phyloP scores from a whole-genome alignment of 176 grass and related monocot species.

The Lolium perenne region DNA sequence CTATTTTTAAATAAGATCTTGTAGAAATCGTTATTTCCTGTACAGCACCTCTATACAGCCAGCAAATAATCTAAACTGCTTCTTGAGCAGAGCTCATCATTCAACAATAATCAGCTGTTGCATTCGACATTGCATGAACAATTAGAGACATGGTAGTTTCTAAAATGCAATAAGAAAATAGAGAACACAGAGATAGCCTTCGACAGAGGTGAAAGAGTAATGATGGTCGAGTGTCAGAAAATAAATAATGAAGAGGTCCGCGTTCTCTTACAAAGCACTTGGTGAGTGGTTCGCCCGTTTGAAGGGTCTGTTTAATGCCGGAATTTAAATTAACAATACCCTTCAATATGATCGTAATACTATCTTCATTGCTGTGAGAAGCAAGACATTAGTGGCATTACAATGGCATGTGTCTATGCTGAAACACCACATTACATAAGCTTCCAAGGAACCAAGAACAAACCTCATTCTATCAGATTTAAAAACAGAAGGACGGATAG shows the following conservation, averaged over 20 bases:
- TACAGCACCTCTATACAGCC: not conserved
- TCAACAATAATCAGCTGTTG: not conserved
- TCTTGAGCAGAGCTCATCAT: not conserved
- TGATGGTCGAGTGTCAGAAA: not conserved
- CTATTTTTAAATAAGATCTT: not conserved
- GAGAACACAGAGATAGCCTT: not conserved
- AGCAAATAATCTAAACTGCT: not conserved
- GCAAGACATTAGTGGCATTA: conserved; percentile 31
- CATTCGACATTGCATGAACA: not conserved
- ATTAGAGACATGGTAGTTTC: not conserved
- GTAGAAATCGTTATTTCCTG: not conserved
- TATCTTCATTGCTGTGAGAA: conserved; percentile 86
- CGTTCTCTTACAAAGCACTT: conserved; percentile 77
- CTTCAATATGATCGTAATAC: conserved; percentile 82
- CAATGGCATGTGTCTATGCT: not conserved
- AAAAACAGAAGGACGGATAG: conserved; percentile 78
- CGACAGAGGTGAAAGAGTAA: not conserved
- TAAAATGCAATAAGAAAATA: not conserved
- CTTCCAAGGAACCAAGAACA: conserved; percentile 29
- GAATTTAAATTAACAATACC: conserved; percentile 76
- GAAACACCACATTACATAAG: conserved; percentile 19
- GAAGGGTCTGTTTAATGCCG: conserved; percentile 72
- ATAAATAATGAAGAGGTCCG: conserved; percentile 1
- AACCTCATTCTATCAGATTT: conserved; percentile 59
- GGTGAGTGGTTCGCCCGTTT: conserved; percentile 52